Evolutionary conservation across 257 asterid genomes (phyloP).

Genomic region (Solanum corneliomulleri): DNA sequence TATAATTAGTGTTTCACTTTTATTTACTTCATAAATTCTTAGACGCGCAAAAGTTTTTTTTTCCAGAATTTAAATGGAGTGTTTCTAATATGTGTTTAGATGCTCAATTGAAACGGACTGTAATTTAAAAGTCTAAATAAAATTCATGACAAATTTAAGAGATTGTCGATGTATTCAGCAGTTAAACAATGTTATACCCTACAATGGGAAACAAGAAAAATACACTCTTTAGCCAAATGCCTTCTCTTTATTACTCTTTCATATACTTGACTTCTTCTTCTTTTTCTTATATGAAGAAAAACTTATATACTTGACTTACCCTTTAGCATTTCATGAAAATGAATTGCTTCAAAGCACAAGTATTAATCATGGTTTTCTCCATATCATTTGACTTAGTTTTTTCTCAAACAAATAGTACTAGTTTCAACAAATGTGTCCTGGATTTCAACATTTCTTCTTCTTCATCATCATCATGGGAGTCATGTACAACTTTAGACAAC

Average conservation of each 20-base stretch:
- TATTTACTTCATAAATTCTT: not conserved
- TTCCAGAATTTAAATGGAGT: not conserved
- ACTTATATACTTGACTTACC: not conserved
- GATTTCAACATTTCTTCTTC: conserved; percentile 13
- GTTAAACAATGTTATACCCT: not conserved
- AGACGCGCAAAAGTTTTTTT: too few relatives aligned
- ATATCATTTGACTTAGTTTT: conserved; percentile 2
- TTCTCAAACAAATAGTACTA: not conserved
- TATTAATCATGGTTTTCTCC: not conserved
- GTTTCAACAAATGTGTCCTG: conserved; percentile 27
- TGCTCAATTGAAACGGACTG: rapidly evolving
- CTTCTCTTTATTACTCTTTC: not conserved
- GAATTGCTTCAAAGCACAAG: not conserved
- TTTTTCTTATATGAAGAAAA: not conserved
- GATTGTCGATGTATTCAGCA: not conserved
- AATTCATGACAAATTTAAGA: not conserved
- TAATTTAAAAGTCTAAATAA: not conserved
- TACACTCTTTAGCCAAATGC: not conserved
- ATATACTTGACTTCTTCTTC: not conserved
- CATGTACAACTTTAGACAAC: conserved; percentile 1
- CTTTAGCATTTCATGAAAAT: conserved; percentile 6
- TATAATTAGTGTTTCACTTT: not conserved
- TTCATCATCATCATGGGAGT: conserved; percentile 12
- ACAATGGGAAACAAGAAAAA: not conserved
- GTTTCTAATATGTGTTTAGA: not conserved